A percentile compares a stretch with the other conserved stretches of the same genome.
Evolutionary conservation across 176 grass and related monocot species (phyloP).

Genomic region (Aegilops umbellulata): DNA sequence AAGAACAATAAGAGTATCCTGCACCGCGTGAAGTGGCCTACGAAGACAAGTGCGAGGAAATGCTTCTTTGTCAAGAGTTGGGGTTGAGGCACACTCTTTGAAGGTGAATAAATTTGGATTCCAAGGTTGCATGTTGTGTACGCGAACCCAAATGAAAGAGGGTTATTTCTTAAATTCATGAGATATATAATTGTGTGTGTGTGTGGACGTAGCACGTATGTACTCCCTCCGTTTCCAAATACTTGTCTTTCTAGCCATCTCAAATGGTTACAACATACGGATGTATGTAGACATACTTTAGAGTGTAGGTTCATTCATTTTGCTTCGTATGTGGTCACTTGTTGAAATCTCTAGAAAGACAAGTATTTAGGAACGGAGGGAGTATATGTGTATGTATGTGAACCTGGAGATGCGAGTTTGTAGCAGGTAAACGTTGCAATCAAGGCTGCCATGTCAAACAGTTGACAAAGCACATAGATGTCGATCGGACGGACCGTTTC

Average conservation of each 20-base stretch:
- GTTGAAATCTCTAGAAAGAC: no score
- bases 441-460: conserved; percentile 15
- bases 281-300: no score
- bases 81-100: background rate
- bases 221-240: no score
- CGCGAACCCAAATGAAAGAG: background rate
- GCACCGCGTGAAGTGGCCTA: background rate
- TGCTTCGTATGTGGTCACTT: no score
- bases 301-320: no score
- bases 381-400: background rate
- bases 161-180: no score
- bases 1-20: background rate
- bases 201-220: background rate
- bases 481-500: background rate
- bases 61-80: background rate
- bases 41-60: background rate
- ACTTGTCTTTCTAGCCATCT: no score
- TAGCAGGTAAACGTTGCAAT: conserved; percentile 37
- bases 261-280: no score
- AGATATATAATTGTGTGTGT: background rate
- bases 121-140: background rate
- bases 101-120: background rate
- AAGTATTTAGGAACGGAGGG: no score
- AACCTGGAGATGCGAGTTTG: background rate
- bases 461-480: conserved; percentile 1